A percentile compares a stretch with the other conserved stretches of the same genome.
phyloP scores from a whole-genome alignment of 305 asterid species.

The Fraxinus dipetala region DNA sequence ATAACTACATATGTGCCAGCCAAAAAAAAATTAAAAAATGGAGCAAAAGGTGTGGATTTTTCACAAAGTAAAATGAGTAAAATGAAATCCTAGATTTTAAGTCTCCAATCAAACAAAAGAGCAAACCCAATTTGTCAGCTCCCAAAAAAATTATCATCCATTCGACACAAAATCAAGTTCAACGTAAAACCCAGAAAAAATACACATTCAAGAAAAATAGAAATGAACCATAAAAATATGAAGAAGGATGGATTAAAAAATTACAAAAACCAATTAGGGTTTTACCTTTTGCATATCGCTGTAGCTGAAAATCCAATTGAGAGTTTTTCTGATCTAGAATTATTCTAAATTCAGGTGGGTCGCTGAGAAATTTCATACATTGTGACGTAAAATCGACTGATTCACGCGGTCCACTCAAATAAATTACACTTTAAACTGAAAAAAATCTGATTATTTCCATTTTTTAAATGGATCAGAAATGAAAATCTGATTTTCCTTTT shows the following conservation, averaged over 20 bases:
- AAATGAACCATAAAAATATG: neutral
- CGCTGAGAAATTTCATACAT: slow-evolving; percentile 24
- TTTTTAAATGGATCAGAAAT: slow-evolving; percentile 21
- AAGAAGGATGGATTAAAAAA: neutral
- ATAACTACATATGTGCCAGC: neutral
- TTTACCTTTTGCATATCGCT: slow-evolving; percentile 41
- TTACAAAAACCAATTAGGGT: slow-evolving; percentile 27
- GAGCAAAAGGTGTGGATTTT: slow-evolving; percentile 10
- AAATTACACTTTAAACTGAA: slow-evolving; percentile 13
- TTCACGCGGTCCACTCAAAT: slow-evolving; percentile 9
- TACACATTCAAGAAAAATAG: neutral
- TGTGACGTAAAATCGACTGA: slow-evolving; percentile 22
- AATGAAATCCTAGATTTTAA: neutral
- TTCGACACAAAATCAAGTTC: slow-evolving; percentile 3
- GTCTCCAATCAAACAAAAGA: slow-evolving; percentile 2
- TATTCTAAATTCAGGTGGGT: slow-evolving; percentile 20
- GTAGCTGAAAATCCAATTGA: slow-evolving; percentile 20
- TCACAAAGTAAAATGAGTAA: slow-evolving; percentile 1
- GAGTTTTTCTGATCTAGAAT: slow-evolving; percentile 19
- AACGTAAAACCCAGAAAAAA: neutral
- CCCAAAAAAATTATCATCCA: neutral
- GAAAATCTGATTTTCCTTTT: neutral
- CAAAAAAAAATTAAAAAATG: neutral
- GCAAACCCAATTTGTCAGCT: neutral
- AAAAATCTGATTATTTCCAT: slow-evolving; percentile 13